These are phyloP conservation scores for Gonium pectorale DNA, from an alignment of 139 green algal genomes.

Conservation along the genomic window DNA sequence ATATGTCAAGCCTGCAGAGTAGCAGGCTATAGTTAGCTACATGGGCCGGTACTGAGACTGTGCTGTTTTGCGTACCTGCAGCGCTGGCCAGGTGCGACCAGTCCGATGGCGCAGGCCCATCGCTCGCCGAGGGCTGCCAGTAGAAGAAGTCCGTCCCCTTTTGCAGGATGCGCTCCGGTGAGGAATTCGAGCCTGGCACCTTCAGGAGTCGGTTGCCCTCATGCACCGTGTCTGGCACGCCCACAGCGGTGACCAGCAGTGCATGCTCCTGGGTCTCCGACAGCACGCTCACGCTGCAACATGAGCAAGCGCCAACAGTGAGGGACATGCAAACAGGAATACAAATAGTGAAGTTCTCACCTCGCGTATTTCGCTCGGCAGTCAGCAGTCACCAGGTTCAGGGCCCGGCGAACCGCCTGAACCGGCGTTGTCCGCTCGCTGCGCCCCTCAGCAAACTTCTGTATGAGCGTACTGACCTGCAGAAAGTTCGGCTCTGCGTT, in stretches of 20 bases:
- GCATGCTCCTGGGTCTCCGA: constrained; percentile 49
- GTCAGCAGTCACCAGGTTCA: constrained; percentile 62
- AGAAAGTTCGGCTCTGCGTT: background rate
- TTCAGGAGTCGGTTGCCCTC: constrained; percentile 48
- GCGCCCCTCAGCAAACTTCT: constrained; percentile 63
- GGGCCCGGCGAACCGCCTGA: constrained; percentile 57
- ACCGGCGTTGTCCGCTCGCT: constrained; percentile 63
- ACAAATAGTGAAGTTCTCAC: constrained; percentile 9
- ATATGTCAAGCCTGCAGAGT: constrained; percentile 39
- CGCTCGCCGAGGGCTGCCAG: constrained; percentile 22
- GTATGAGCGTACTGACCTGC: constrained; percentile 68
- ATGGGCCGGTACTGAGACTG: background rate
- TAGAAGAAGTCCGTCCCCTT: constrained; percentile 29
- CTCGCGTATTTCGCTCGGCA: constrained; percentile 61
- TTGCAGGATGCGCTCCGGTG: constrained; percentile 30
- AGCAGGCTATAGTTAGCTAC: no score
- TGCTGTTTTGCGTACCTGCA: constrained; percentile 24
- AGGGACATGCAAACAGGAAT: no score
- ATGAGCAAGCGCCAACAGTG: background rate
- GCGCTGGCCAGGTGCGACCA: constrained; percentile 37
- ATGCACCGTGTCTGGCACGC: constrained; percentile 43
- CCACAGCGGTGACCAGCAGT: constrained; percentile 54
- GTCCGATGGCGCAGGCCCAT: constrained; percentile 26
- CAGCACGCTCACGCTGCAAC: constrained; percentile 59
- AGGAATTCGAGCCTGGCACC: constrained; percentile 16